Evolutionary conservation across 192 early-diverging fungal species (phyloP), one percentile per base, ranked within the genome.

Genomic region (Coemansia sp.): DNA sequence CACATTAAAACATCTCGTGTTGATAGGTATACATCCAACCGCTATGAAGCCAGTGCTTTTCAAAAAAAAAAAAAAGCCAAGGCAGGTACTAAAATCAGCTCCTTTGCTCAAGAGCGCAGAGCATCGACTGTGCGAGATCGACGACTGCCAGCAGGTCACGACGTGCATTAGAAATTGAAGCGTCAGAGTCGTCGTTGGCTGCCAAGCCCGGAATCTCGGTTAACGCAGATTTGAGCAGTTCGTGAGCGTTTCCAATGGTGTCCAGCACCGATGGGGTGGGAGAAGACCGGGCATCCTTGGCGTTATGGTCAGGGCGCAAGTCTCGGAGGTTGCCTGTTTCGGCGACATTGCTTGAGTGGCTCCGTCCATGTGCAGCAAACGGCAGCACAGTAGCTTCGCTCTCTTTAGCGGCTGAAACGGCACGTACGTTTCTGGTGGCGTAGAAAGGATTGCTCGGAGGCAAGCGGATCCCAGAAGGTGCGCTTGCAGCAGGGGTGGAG

Each of bases 301-400:
- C 3, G 30, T 30, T 30, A 30, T 30, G 30, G 30, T 30, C 30
- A 3, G 70, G 43, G 14, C 73, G 78, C 55, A 81, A 69, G 36
- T 60, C 56, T 46, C 78, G 78, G 60, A 81, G 68, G 63, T 60
- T 64, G 18, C 78, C 78, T 5, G 78, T 81, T 53, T 81, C 78
- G 15, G 78, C 78, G 8, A 76, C 67, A 41, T 76, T 69, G 61
- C 64, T 67, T 5, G 73, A 75, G 26, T 51, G 66, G 60, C 73
- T 72, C 48, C 78, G 69, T 56, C 41, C 69, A 23, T 65, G 72
- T 6, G 58, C 20, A 58, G 66, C 62, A 44, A 73, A 70, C 23
- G 69, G 66, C 45, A 38, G 63, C 52, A 39, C 33, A 44, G 23
- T 45, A 16, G 23, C 44, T 11, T n/a, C 10, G 20, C n/a, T 52